Evolutionary conservation across 73 alveolate genomes (phyloP).

Genomic region (Durusdinium trenchii): DNA sequence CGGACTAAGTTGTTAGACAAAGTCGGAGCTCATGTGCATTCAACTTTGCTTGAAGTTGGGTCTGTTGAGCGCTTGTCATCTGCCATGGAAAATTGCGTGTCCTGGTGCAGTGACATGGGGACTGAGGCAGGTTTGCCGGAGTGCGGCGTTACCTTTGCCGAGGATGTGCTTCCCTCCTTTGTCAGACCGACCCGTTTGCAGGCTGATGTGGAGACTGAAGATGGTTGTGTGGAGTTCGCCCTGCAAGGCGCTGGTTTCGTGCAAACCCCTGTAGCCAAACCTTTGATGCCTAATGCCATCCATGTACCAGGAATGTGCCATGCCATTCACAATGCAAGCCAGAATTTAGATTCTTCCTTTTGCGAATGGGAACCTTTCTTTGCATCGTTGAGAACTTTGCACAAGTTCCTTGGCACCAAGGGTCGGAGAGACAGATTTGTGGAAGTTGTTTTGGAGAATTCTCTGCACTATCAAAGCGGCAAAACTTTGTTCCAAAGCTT

Average conservation of each 20-base stretch:
- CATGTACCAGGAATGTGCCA: slow-evolving; percentile 33
- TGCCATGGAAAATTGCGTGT: neutral
- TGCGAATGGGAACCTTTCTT: neutral
- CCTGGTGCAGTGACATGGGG: slow-evolving; percentile 35
- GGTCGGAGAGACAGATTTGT: neutral
- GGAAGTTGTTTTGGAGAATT: neutral
- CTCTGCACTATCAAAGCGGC: neutral
- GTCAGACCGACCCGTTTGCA: neutral
- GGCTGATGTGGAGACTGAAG: neutral
- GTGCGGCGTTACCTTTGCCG: neutral
- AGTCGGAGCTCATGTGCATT: neutral
- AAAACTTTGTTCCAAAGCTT: neutral
- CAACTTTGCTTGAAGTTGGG: neutral
- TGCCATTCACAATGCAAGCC: slow-evolving; percentile 34
- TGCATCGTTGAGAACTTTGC: neutral
- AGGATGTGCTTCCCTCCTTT: neutral
- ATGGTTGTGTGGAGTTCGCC: neutral
- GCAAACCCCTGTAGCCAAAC: neutral
- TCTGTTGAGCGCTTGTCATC: neutral
- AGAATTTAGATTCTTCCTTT: neutral
- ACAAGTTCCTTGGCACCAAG: neutral
- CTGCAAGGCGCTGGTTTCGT: neutral
- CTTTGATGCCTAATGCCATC: slow-evolving; percentile 19
- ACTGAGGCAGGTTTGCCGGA: neutral
- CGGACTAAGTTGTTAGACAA: neutral